These are phyloP conservation scores for Rhizopus sp. DNA, from an alignment of 371 early-diverging fungal species.

Conservation along the genomic window DNA sequence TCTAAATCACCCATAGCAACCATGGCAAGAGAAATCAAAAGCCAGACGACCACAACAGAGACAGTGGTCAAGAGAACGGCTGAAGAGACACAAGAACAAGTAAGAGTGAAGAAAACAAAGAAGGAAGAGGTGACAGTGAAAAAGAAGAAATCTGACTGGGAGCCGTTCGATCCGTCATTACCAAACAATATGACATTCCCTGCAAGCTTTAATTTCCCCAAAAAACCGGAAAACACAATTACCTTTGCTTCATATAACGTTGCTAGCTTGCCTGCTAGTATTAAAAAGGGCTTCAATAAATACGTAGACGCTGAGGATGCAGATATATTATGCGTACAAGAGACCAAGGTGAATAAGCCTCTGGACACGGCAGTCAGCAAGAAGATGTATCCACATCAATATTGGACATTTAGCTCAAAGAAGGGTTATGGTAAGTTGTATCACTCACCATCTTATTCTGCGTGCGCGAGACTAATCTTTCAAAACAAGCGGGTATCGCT, in stretches of 20 bases:
- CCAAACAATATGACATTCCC: constrained; percentile 72
- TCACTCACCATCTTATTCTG: neutral
- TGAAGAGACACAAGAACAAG: no score
- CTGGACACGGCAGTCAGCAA: constrained; percentile 50
- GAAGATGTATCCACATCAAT: constrained; percentile 70
- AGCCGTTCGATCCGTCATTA: constrained; percentile 45
- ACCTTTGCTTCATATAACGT: constrained; percentile 88
- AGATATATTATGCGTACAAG: constrained; percentile 85
- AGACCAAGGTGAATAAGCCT: constrained; percentile 78
- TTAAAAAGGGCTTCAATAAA: constrained; percentile 79
- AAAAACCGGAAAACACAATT: constrained; percentile 49
- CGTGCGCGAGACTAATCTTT: neutral
- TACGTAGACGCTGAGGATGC: constrained; percentile 84
- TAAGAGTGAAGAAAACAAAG: neutral
- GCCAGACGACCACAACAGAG: no score
- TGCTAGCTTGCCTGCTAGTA: constrained; percentile 67
- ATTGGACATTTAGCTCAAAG: constrained; percentile 69
- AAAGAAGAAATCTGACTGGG: constrained; percentile 16
- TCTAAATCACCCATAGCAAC: no score
- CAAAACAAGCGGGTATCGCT: constrained; percentile 68
- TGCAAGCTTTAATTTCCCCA: constrained; percentile 46
- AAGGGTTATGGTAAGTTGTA: constrained; percentile 73
- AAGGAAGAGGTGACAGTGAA: neutral
- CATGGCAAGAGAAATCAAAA: no score
- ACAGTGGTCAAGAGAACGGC: no score